Percentiles rank a stretch among this genome's conserved stretches.
Evolutionary conservation across 2,329 filamentous ascomycete species (phyloP).

Genomic region (Knoxdaviesia proteae): DNA sequence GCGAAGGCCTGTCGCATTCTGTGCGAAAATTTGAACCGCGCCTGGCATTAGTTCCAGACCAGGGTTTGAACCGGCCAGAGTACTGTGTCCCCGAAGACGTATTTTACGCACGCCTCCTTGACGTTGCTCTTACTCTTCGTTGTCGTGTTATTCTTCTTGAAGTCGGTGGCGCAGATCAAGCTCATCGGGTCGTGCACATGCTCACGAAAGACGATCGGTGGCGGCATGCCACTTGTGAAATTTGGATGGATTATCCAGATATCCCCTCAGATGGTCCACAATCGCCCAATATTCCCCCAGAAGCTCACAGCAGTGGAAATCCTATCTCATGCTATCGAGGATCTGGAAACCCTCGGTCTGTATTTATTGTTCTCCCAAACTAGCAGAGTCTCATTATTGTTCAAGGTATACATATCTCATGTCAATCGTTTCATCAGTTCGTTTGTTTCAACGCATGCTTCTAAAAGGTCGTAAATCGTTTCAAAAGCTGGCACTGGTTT

Average conservation of each 20-base stretch:
- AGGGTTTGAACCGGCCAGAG: not conserved
- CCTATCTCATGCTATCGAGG: not conserved
- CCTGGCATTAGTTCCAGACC: constrained; percentile 47
- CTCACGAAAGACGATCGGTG: constrained; percentile 17
- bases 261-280: not conserved
- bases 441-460: too few species aligned
- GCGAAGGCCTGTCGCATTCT: constrained; percentile 37
- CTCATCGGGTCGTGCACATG: constrained; percentile 32
- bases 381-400: too few species aligned
- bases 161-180: constrained; percentile 50
- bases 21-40: constrained; percentile 68
- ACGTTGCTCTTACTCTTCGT: constrained; percentile 25
- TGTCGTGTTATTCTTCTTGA: constrained; percentile 45
- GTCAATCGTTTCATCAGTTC: too few species aligned
- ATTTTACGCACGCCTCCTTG: constrained; percentile 49
- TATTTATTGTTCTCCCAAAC: constrained; percentile 1
- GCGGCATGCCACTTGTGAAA: constrained; percentile 25
- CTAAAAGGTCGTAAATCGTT: too few species aligned
- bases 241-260: constrained; percentile 53
- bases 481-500: too few species aligned
- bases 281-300: too few species aligned
- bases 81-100: constrained; percentile 21
- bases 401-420: too few species aligned
- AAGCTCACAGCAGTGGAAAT: too few species aligned
- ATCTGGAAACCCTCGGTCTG: constrained; percentile 3